Evolutionary conservation across 805 yeast genomes (phyloP), one percentile per base, ranked within the genome.

Genomic region (Wickerhamomyces hampshirensis): DNA sequence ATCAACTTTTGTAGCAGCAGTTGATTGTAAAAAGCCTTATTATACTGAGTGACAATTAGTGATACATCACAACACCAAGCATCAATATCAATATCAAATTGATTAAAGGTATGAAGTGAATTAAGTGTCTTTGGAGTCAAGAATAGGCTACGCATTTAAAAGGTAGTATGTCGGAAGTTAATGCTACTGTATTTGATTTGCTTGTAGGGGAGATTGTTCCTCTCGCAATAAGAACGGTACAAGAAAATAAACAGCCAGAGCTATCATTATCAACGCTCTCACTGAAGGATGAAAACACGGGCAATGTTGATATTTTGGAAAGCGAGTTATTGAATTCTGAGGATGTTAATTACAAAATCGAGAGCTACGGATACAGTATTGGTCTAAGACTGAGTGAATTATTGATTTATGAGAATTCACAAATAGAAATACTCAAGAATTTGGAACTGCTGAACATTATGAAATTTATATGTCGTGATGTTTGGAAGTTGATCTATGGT

Each of bases 401-500:
- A 11, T 46, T 65, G 21, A 59, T 63, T 5, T 65, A 73, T 42
- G 62, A 71, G 31, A 69, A 74, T 30, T 73, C 74, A 30, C 63
- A 72, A 12, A 62, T 71, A 38, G 57, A 75, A 45, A 66, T 66
- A 23, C 57, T 58, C 34, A 59, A 59, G 46, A 75, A 56, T 58
- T 80, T 53, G 68, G 89, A 84, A 42, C 69, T 84, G 10, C 60
- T 91, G 26, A 89, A 85, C 46, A 73, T 91, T 27, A 85, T 93
- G 86, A 91, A 91, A 60, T 88, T 86, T 56, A 75, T 93, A 5
- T 89, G 98, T 56, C 73, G 95, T 31, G 97, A 89, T 48, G 82
- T 89, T 19, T 93, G 98, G 98, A 78, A 75, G 48, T 62, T 72
- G 35, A 55, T 91, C 19, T 87, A 77, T 60, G 76, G 79, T 26